These are phyloP conservation scores for Ramaria sp. DNA, from an alignment of 768 basidiomycete species.

Conservation along the genomic window DNA sequence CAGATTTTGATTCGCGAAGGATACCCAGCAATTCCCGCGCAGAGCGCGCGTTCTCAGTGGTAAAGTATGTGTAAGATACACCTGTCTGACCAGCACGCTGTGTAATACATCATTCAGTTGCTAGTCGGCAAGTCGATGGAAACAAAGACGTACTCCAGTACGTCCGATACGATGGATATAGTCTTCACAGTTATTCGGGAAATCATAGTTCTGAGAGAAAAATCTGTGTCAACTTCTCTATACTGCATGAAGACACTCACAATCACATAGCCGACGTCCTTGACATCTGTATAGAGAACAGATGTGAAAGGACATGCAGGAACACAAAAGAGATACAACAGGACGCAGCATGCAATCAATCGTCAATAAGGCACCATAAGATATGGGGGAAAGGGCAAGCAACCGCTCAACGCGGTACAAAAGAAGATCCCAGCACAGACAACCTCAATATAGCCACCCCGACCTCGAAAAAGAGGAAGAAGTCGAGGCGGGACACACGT, in stretches of 20 bases:
- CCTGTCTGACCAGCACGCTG: slow-evolving; percentile 90
- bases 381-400: not conserved
- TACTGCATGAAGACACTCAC: slow-evolving; percentile 35
- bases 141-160: slow-evolving; percentile 56
- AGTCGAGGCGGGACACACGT: slow-evolving; percentile 30
- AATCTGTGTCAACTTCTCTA: slow-evolving; percentile 1
- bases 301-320: slow-evolving; percentile 23
- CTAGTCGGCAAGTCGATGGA: not conserved
- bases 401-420: slow-evolving; percentile 6
- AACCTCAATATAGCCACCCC: slow-evolving; percentile 26
- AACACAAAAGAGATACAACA: slow-evolving; percentile 16
- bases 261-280: slow-evolving; percentile 97
- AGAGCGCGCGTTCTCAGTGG: slow-evolving; percentile 89
- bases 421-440: slow-evolving; percentile 20
- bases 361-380: slow-evolving; percentile 25
- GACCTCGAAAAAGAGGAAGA: slow-evolving; percentile 19
- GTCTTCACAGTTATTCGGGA: slow-evolving; percentile 96
- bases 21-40: slow-evolving; percentile 87
- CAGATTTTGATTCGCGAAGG: slow-evolving; percentile 76
- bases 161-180: slow-evolving; percentile 99
- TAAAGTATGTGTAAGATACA: slow-evolving; percentile 92
- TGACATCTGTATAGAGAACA: slow-evolving; percentile 64
- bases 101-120: not conserved
- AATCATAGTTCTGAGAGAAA: slow-evolving; percentile 78
- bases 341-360: slow-evolving; percentile 6